Base-by-base conservation (phyloP, 768 basidiomycete species). In the Mycena vitilis region DNA sequence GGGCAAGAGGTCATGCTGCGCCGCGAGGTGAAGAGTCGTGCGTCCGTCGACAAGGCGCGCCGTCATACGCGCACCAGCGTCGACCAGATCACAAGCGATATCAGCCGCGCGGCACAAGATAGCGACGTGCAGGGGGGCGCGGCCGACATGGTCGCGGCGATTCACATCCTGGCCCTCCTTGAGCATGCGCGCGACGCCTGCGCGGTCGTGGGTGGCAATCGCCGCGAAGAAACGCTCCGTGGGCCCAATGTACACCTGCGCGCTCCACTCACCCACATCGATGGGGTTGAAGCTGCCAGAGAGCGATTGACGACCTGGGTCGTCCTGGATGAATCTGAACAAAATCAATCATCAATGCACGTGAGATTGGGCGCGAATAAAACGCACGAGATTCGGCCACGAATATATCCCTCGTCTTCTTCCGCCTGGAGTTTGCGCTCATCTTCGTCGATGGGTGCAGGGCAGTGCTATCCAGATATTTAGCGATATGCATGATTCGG, bases 211-310 rank as follows among this genome's bases (percentile, higher is more conserved):
- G 2, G 80, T 73, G 3, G 81, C 84, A 66, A 91, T 87, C n/a
- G 86, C 86, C 12, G 77, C 73, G 78, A 90, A 90, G 64, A 91
- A 84, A 65, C 83, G 82, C 63, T 87, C 85, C 0, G 83, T 82
- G 16, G 81, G 81, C 13, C 85, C 86, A 68, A 89, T 81, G 74
- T 90, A 91, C 11, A 86, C 88, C 68, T 88, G 86, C 40, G 81
- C 87, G 64, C 84, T 83, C 89, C 89, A 91, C 80, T 89, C 88
- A 13, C 87, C 88, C 15, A 84, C 86, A 68, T 91, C 88, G 73
- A 90, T 89, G 0, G 89, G 89, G 60, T 88, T 86, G 81, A 90
- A 90, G 72, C 86, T 87, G 1, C 89, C 89, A 0, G 88, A 85
- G 47, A 90, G 84, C 45, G 78, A 85, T 74, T 90, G 89, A 12